Evolutionary conservation across 2,329 filamentous ascomycete species (phyloP), one percentile per base, ranked within the genome.

Genomic region (Ascochyta rabiei): DNA sequence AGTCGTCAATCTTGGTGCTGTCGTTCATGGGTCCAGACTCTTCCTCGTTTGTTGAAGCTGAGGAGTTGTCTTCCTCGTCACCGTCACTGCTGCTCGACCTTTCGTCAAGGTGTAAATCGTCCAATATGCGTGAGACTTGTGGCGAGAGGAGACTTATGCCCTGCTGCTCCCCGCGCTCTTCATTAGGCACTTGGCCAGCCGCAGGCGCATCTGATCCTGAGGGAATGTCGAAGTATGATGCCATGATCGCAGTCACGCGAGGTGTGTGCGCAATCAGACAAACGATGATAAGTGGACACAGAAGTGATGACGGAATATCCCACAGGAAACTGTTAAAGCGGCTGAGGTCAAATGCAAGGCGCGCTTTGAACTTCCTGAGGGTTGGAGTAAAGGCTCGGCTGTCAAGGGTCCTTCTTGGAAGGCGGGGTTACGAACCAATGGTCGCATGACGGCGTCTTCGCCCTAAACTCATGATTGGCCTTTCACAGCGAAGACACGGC

Each of bases 161-260:
- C 21, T 57, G 61, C 9, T 68, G 48, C n/a, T 61, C 51, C 28
- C 57, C 63, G 15, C 48, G 48, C 47, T 65, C 43, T 31, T 61
- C 54, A 26, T 64, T 50, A 23, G 61, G 56, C 18, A 64, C 15
- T 9, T 46, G 48, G 45, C 31, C 53, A 33, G 56, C 43, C 48
- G 63, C 53, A 16, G 56, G 47, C 42, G 56, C 45, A 40, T 55
- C 59, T 47, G 63, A 50, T 55, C 67, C 62, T 18, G 60, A 56
- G 41, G 62, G 64, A 33, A 63, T 56, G 23, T 74, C 71, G 38
- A 73, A 74, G 54, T 74, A 74, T 70, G 71, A 74, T 66, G 69
- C 63, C 69, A 72, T 68, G 59, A 60, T 48, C 55, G 18, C 41
- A 56, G 31, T 35, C 31, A 55, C 46, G 30, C 46, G 37, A 30